Conservation (phyloP, 2,329 filamentous ascomycete species). For the Fusarium miscanthi region DNA sequence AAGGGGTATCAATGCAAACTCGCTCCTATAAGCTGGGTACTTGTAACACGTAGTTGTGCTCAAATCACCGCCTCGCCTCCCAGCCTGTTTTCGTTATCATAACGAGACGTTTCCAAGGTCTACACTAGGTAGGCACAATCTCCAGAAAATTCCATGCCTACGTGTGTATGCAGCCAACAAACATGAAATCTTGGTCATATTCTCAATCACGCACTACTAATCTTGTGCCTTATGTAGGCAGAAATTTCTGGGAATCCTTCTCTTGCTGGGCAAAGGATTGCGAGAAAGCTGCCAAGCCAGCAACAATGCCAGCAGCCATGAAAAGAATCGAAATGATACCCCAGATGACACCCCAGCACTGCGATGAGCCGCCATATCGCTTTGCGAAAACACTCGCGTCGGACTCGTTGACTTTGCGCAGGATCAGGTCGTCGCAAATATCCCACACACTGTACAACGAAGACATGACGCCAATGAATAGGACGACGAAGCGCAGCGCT, state of each 20-base stretch:
- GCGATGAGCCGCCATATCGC: conserved; percentile 80
- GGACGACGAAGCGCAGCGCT: conserved; percentile 76
- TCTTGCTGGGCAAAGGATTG: conserved; percentile 76
- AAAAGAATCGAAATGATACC: conserved; percentile 76
- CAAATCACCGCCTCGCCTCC: neutral
- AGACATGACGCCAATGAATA: conserved; percentile 87
- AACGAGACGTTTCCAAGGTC: conserved; percentile 5
- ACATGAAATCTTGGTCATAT: neutral
- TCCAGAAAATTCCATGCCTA: neutral
- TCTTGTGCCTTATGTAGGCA: conserved; percentile 57
- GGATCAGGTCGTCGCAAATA: conserved; percentile 84
- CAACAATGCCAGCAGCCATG: conserved; percentile 80
- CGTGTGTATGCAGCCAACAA: neutral
- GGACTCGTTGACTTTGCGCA: conserved; percentile 82
- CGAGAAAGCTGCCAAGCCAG: conserved; percentile 79
- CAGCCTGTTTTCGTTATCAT: conserved; percentile 32
- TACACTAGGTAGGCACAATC: conserved; percentile 1
- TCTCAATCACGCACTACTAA: neutral
- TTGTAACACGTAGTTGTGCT: conserved; percentile 8
- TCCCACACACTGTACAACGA: conserved; percentile 86
- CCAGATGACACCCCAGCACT: conserved; percentile 86
- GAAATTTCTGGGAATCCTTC: conserved; percentile 74
- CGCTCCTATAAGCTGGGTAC: neutral
- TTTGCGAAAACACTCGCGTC: conserved; percentile 84
- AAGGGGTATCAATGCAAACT: conserved; percentile 38